These are phyloP conservation scores for Boletus rufocinnamomeus DNA, from an alignment of 768 basidiomycete genomes.

Conservation along the genomic window DNA sequence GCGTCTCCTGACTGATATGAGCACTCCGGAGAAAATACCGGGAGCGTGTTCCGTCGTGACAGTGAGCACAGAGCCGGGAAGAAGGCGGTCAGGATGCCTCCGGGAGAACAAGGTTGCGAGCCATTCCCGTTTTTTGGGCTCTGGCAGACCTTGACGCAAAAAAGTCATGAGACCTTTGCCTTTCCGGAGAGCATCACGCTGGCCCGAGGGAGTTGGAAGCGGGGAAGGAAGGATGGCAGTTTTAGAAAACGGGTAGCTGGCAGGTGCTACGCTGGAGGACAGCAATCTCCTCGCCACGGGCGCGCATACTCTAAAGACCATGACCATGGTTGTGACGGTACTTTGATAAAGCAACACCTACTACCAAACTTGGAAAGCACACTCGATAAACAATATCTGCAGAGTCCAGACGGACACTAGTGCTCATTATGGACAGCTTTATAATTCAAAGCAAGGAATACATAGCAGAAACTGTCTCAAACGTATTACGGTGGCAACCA, in stretches of 20 bases:
- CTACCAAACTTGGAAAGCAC: conserved; percentile 20
- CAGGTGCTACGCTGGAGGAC: conserved; percentile 22
- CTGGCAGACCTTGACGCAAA: conserved; percentile 62
- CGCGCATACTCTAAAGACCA: conserved; percentile 13
- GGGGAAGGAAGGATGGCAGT: conserved; percentile 55
- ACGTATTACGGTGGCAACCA: conserved; percentile 17
- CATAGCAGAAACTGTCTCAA: conserved; percentile 26
- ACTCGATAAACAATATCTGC: background rate
- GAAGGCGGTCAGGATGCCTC: conserved; percentile 64
- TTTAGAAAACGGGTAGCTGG: conserved; percentile 72
- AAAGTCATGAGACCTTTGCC: conserved; percentile 83
- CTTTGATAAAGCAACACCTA: background rate
- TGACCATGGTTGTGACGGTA: conserved; percentile 3
- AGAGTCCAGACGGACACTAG: background rate
- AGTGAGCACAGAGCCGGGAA: conserved; percentile 84
- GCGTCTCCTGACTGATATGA: conserved; percentile 78
- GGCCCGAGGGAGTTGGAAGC: conserved; percentile 38
- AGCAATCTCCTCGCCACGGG: conserved; percentile 22
- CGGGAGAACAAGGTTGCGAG: conserved; percentile 72
- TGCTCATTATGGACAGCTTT: conserved; percentile 33
- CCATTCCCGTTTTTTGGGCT: conserved; percentile 68
- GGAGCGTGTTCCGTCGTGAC: conserved; percentile 78
- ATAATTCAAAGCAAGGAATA: conserved; percentile 32
- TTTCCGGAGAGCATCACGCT: conserved; percentile 49
- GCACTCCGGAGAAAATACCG: conserved; percentile 84